phyloP scores from a whole-genome alignment of 106 monocot species.

The Agapanthus africanus region DNA sequence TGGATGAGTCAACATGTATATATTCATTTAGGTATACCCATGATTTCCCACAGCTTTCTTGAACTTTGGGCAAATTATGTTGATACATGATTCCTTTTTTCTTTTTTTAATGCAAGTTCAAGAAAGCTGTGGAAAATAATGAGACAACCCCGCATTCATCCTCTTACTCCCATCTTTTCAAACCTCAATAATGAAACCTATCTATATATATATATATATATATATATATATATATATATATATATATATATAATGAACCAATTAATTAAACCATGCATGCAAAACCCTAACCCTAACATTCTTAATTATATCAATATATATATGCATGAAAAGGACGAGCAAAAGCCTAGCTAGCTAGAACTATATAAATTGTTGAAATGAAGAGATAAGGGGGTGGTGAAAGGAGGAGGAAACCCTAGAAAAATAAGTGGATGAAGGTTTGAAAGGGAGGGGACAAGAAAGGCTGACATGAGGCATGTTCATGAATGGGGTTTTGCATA shows the following conservation, averaged over 20 bases:
- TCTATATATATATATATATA: too few species aligned
- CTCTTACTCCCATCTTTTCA: too few species aligned
- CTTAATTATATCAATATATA: background rate
- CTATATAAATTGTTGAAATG: background rate
- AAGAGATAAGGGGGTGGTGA: background rate
- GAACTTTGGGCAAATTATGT: background rate
- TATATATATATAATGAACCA: too few species aligned
- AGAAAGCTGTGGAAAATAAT: constrained; percentile 28
- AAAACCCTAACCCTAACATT: background rate
- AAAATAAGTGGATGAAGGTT: background rate
- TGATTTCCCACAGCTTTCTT: constrained; percentile 26
- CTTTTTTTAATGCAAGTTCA: constrained; percentile 14
- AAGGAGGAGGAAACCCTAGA: background rate
- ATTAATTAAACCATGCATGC: too few species aligned
- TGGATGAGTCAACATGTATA: background rate
- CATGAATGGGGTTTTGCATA: too few species aligned
- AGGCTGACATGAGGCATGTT: constrained; percentile 3
- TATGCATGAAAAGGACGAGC: background rate
- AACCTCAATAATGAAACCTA: too few species aligned
- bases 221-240: too few species aligned
- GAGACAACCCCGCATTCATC: constrained; percentile 10
- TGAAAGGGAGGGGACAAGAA: background rate
- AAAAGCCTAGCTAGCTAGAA: background rate
- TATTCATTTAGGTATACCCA: constrained; percentile 14
- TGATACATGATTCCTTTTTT: background rate